Base-by-base conservation (phyloP, 108 stramenopile genomes). In the Mediolabrus comicus region DNA sequence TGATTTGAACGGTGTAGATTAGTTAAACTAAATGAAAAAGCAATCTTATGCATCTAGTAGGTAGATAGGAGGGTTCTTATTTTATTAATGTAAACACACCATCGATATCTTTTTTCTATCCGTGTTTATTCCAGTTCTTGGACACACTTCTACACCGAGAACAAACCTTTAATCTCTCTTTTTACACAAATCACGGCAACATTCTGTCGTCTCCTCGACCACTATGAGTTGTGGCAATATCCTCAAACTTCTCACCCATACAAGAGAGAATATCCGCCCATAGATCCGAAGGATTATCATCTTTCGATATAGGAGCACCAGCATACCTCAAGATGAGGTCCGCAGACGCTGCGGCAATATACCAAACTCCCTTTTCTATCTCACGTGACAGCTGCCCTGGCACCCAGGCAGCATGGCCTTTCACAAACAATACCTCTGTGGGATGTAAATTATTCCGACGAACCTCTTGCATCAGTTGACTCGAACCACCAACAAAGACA, bases 401-500 rank as follows among this genome's bases (percentile, higher is more conserved):
- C 25, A 94, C 88, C 93, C 93, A 94, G 12, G 87, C 90, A 2
- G 90, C 88, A 66, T 92, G 93, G 7, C 93, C 93, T 79, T 91
- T 91, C 31, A 91, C 88, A 75, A 94, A 94, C 27, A 94, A 83
- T 2, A 87, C 90, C 30, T 91, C 70, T 4, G 62, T 52, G 13
- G 88, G 88, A 29, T 75, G 68, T 22, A 94, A 79, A 26, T 87
- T 75, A 31, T 83, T 67, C 31, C 77, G 66, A 7, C 90, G 86
- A 13, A 94, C 90, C 60, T 90, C 87, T 28, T 76, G 80, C 87
- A 91, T 90, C 28, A 94, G 79, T 53, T 91, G 84, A 71, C 83
- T 82, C 0, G 90, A 92, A 10, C 93, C 93, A 35, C 93, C 93
- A 22, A 92, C 86, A 61, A 84, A 94, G 53, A 94, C 89, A 34